Evolutionary conservation across 2,329 filamentous ascomycete species (phyloP), one percentile per base, ranked within the genome.

Genomic region (Thelonectria olida): DNA sequence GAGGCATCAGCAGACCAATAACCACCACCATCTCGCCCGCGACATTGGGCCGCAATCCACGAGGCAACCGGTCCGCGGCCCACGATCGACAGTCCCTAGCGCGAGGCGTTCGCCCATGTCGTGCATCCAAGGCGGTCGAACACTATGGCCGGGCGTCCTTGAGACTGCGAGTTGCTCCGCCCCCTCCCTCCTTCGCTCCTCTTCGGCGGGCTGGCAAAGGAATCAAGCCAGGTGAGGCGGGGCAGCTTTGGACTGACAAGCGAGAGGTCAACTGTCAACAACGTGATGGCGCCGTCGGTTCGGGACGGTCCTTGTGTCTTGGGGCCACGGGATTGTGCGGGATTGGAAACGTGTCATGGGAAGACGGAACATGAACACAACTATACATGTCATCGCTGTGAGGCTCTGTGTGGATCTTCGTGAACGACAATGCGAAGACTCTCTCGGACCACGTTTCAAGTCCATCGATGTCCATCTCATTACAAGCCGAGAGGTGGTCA

Each of bases 21-120:
- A 39, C 51, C 45, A 34, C 57, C 55, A 50, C 49, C 52, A 20
- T 6, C 34, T 7, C 28, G 25, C 34, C 17, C 51, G 23, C 15
- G 10, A 45, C 20, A 71, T 72, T 72, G 63, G 69, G 69, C 67
- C 62, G 67, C 66, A 67, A 67, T 31, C 59, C 54, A 49, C 19
- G 42, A 48, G 38, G 45, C 51, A 47, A 44, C 52, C 27, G 50
- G 57, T 58, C 28, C 53, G 64, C 51, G 45, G 36, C 45, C 62
- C 64, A 42, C 61, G 17, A 56, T 49, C 45, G 45, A 41, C 58
- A 34, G 17, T 23, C 49, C 27, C 20, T 54, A 45, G 36, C 36
- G 57, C 57, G 23, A 59, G 57, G 57, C 57, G 42, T 45, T 53
- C 50, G 51, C 17, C 52, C 42, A 62, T 62, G 60, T 38, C 31